A percentile compares a stretch with the other conserved stretches of the same genome.
Evolutionary conservation across 352 stramenopile genomes (phyloP).

Genomic region (Halophytophthora batemanensis): DNA sequence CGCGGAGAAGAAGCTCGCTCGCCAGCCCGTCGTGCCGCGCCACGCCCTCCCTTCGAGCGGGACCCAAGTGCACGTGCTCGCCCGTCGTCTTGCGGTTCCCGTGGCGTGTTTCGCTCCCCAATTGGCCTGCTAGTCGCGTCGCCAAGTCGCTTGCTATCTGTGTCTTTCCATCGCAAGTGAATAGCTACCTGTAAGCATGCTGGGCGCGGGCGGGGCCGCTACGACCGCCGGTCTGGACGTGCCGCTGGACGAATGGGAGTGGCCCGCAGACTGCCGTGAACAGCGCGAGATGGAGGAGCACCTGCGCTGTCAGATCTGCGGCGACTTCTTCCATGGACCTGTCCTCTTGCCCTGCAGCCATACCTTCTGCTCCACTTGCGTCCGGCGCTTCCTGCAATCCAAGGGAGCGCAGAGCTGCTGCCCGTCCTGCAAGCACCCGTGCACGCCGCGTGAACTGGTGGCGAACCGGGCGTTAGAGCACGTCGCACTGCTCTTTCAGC

Average conservation of each 20-base stretch:
- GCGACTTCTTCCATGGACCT: conserved; percentile 79
- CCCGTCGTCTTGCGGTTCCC: too few relatives aligned
- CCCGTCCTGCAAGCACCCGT: conserved; percentile 77
- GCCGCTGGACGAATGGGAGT: conserved; percentile 73
- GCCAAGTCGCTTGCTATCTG: neutral
- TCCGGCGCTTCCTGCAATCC: conserved; percentile 75
- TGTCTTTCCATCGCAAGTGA: neutral
- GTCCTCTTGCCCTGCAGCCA: conserved; percentile 78
- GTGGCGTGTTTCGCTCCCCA: too few relatives aligned
- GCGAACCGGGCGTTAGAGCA: conserved; percentile 76
- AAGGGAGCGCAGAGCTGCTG: conserved; percentile 69
- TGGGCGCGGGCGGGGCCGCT: conserved; percentile 14
- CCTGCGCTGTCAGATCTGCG: conserved; percentile 81
- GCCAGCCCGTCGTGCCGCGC: too few relatives aligned
- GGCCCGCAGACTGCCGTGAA: conserved; percentile 49
- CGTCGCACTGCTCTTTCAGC: conserved; percentile 61
- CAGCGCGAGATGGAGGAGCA: conserved; percentile 72
- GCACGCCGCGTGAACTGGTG: conserved; percentile 50
- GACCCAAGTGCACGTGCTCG: too few relatives aligned
- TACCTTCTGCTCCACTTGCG: conserved; percentile 82
- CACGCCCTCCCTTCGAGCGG: too few relatives aligned
- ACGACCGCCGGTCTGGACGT: conserved; percentile 3
- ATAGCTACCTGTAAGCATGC: neutral
- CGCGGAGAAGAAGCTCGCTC: too few relatives aligned
- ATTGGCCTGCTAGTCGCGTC: neutral